Evolutionary conservation across 805 yeast genomes (phyloP).

Genomic region (Wickerhamomyces xylosicus): DNA sequence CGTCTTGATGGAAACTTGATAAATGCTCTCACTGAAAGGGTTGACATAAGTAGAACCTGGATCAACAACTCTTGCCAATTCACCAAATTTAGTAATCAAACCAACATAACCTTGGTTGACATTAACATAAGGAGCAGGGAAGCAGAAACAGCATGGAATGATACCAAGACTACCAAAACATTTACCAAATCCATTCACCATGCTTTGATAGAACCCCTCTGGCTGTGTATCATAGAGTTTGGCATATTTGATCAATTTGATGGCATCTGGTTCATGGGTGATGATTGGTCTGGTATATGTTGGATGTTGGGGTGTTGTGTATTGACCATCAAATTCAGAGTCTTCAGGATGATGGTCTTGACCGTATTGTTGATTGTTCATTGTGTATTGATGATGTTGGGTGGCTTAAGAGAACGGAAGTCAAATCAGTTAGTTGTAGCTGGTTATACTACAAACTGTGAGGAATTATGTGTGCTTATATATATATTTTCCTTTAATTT

Average conservation of each 20-base stretch:
- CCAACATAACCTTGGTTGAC: slow-evolving; percentile 66
- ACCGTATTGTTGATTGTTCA: no score
- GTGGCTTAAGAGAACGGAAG: no score
- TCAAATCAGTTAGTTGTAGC: no score
- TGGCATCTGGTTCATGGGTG: neutral
- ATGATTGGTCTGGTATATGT: no score
- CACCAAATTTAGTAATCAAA: slow-evolving; percentile 55
- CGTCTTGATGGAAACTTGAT: slow-evolving; percentile 41
- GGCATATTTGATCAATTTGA: slow-evolving; percentile 23
- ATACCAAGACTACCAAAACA: slow-evolving; percentile 31
- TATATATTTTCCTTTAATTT: no score
- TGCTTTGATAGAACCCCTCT: slow-evolving; percentile 29
- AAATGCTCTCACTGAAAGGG: slow-evolving; percentile 49
- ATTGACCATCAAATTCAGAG: no score
- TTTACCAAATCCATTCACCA: slow-evolving; percentile 31
- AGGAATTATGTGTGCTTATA: no score
- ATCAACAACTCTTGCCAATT: slow-evolving; percentile 51
- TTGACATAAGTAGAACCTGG: slow-evolving; percentile 61
- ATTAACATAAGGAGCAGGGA: slow-evolving; percentile 45
- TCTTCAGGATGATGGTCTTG: no score
- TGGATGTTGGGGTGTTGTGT: no score
- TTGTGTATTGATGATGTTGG: no score
- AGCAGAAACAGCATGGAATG: slow-evolving; percentile 32
- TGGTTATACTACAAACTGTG: no score
- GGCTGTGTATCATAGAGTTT: slow-evolving; percentile 29